These are phyloP conservation scores for Yamadazyma atlantica DNA, from an alignment of 1,139 yeast species.

Conservation along the genomic window DNA sequence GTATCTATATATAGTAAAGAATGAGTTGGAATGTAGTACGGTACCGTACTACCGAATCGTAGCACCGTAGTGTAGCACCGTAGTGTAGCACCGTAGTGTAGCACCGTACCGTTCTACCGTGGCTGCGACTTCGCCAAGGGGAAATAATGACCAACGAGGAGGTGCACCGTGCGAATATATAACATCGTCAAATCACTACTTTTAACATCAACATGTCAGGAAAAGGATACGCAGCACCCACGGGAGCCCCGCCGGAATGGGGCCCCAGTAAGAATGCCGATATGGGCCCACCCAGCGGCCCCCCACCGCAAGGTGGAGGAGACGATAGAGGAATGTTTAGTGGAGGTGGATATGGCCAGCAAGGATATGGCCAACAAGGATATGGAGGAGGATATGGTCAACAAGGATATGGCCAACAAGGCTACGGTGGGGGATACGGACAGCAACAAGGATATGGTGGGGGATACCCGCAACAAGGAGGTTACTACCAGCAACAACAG, in stretches of 20 bases:
- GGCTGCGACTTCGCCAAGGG: no score
- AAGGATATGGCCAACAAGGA: constrained; percentile 21
- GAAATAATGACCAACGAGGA: no score
- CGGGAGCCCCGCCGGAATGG: constrained; percentile 52
- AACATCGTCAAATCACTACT: not conserved
- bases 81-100: no score
- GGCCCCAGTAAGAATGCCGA: constrained; percentile 15
- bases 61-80: no score
- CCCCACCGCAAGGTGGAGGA: constrained; percentile 29
- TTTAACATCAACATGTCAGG: constrained; percentile 11
- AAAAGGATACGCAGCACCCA: constrained; percentile 38
- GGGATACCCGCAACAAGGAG: constrained; percentile 29
- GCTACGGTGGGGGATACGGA: constrained; percentile 27
- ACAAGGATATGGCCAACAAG: no score
- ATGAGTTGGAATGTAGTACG: no score
- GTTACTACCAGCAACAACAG: constrained; percentile 51
- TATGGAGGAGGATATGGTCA: constrained; percentile 16
- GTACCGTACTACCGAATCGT: no score
- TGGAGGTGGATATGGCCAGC: constrained; percentile 16
- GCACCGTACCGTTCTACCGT: no score
- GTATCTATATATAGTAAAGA: no score
- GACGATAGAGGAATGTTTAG: constrained; percentile 34
- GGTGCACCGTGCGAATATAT: no score
- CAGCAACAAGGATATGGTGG: constrained; percentile 41
- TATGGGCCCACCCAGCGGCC: constrained; percentile 19